Evolutionary conservation across 1,284 basidiomycete species (phyloP), one percentile per base, ranked within the genome.

Genomic region (Boletus holoroseus): DNA sequence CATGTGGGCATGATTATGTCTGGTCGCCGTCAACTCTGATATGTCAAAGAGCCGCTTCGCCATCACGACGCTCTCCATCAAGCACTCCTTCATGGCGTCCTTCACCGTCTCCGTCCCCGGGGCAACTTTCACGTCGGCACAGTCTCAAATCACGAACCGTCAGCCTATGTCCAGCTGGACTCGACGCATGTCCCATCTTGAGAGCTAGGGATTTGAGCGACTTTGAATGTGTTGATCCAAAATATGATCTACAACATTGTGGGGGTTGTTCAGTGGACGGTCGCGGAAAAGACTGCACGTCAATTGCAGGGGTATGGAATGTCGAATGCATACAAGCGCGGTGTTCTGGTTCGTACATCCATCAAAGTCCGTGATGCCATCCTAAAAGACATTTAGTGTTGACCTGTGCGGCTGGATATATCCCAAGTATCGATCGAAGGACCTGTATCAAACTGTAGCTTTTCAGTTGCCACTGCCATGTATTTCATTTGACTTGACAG

Each of bases 241-340:
- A 62, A 12, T 68, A 68, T 28, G 82, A 85, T 55, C 73, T 85
- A 36, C 71, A 75, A 54, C 78, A 80, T 43, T 91, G 88, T 66
- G 88, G 88, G 60, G 89, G 89, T 37, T 91, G 88, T 63, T 68
- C 77, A 5, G 76, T 78, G 7, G 68, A 74, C 26, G 81, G 82
- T 30, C 65, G 75, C 46, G 88, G 88, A 28, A 71, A 79, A 61
- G 84, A 91, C 67, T 91, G 88, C 70, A 82, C 80, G 28, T 66
- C 74, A 30, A 86, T 91, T 55, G 58, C 71, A 35, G 76, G 82
- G 57, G 80, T 76, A 20, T 76, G 78, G 73, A 82, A 82, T 55
- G 85, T 88, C 50, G 82, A 78, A 15, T 91, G 89, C 67, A 75
- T 79, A 45, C 61, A 65, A 49, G 81, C 44, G 15, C 52, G 43